Conservation (phyloP, 306 rosid species). For the Albizia julibrissin region DNA sequence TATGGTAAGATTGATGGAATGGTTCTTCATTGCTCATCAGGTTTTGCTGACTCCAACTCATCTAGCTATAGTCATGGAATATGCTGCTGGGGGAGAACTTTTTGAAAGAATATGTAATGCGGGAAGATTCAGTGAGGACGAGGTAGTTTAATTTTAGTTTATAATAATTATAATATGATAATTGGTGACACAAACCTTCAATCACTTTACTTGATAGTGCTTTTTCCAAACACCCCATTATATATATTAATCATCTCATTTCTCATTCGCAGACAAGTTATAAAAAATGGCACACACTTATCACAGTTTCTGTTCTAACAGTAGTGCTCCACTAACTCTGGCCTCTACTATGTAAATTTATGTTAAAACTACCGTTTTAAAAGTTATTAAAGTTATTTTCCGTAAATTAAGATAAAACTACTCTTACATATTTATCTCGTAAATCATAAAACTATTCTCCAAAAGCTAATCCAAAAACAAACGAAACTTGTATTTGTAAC, state of each 20-base stretch:
- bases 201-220: neutral
- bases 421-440: too few species aligned
- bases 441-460: too few species aligned
- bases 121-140: slow-evolving; percentile 18
- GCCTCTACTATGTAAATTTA: too few species aligned
- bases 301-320: neutral
- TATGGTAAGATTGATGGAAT: too few species aligned
- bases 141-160: neutral
- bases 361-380: too few species aligned
- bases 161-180: neutral
- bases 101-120: slow-evolving; percentile 24
- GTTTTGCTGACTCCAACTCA: slow-evolving; percentile 66
- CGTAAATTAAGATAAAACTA: too few species aligned
- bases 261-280: neutral
- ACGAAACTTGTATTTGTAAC: too few species aligned
- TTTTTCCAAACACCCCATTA: neutral
- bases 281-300: neutral
- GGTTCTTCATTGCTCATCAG: slow-evolving; percentile 26
- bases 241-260: neutral
- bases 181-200: neutral
- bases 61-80: slow-evolving; percentile 73
- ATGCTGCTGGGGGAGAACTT: slow-evolving; percentile 67
- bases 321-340: neutral
- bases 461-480: too few species aligned
- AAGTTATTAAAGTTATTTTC: too few species aligned